Conservation (phyloP, 768 basidiomycete species). For the Phylloporus arenicola region DNA sequence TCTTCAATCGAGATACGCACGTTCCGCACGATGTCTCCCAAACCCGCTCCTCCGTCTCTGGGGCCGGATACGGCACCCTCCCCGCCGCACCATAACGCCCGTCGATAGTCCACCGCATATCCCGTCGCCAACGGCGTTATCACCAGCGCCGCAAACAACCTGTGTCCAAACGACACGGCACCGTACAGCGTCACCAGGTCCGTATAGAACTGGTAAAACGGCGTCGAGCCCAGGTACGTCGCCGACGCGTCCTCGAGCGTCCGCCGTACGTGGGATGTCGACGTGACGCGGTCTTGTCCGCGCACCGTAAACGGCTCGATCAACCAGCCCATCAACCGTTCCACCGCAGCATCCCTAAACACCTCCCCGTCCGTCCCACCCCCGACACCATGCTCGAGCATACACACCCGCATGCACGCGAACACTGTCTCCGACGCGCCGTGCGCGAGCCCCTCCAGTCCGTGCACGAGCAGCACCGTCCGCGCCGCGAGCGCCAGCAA, state of each 20-base stretch:
- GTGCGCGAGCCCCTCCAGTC: slow-evolving; percentile 33
- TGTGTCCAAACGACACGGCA: slow-evolving; percentile 81
- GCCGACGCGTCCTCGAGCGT: slow-evolving; percentile 50
- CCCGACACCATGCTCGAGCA: slow-evolving; percentile 78
- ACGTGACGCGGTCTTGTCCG: neutral
- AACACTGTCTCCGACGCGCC: slow-evolving; percentile 44
- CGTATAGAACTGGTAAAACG: slow-evolving; percentile 92
- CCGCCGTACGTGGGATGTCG: neutral
- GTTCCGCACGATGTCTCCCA: slow-evolving; percentile 40
- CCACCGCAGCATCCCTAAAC: slow-evolving; percentile 70
- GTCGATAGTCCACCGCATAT: slow-evolving; percentile 80
- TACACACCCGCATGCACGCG: slow-evolving; percentile 88
- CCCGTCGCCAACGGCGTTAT: slow-evolving; percentile 71
- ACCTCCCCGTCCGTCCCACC: slow-evolving; percentile 47
- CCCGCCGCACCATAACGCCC: slow-evolving; percentile 78
- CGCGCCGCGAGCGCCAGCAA: slow-evolving; percentile 51
- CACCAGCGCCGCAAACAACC: slow-evolving; percentile 67
- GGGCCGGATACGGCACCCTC: slow-evolving; percentile 37
- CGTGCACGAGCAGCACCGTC: slow-evolving; percentile 40
- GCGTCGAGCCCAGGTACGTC: slow-evolving; percentile 57
- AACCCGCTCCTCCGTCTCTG: neutral
- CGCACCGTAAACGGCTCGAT: slow-evolving; percentile 48
- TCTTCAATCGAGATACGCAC: slow-evolving; percentile 48
- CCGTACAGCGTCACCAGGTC: slow-evolving; percentile 91
- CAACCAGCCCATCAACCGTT: slow-evolving; percentile 51